Conservation (phyloP, 2,329 filamentous ascomycete genomes). For the Periglandula ipomoeae region DNA sequence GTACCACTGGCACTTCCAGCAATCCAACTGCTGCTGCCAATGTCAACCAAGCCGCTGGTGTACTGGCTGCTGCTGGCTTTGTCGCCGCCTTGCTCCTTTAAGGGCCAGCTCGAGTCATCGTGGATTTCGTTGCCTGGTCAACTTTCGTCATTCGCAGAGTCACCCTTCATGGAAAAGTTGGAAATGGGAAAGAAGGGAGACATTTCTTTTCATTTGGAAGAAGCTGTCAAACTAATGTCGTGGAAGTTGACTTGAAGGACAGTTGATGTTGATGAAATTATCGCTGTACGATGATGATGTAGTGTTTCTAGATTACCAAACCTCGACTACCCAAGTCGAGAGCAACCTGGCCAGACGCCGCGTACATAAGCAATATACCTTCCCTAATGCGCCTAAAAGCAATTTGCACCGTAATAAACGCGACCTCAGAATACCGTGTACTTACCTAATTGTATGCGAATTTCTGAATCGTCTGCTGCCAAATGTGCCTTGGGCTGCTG, state of each 20-base stretch:
- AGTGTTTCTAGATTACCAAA: neutral
- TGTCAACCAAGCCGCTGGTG: constrained; percentile 23
- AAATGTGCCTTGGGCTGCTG: too few species aligned
- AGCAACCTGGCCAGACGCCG: neutral
- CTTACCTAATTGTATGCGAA: too few species aligned
- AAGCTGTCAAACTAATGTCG: too few species aligned
- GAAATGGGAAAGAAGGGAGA: too few species aligned
- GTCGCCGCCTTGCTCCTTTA: constrained; percentile 33
- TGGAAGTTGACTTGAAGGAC: too few species aligned
- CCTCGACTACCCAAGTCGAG: neutral
- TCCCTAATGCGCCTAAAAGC: neutral
- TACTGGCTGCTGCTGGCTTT: constrained; percentile 29
- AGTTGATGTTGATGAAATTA: neutral
- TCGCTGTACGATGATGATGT: neutral
- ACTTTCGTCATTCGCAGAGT: too few species aligned
- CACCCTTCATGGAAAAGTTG: too few species aligned
- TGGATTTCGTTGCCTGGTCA: too few species aligned
- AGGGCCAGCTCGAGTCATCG: constrained; percentile 6
- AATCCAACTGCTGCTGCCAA: constrained; percentile 19
- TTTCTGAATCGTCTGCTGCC: too few species aligned
- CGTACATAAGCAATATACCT: neutral
- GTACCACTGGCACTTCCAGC: constrained; percentile 1
- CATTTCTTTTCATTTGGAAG: too few species aligned
- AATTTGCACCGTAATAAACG: too few species aligned
- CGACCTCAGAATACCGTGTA: too few species aligned